phyloP scores from a whole-genome alignment of 371 early-diverging fungal species.

The Mortierella sp. region DNA sequence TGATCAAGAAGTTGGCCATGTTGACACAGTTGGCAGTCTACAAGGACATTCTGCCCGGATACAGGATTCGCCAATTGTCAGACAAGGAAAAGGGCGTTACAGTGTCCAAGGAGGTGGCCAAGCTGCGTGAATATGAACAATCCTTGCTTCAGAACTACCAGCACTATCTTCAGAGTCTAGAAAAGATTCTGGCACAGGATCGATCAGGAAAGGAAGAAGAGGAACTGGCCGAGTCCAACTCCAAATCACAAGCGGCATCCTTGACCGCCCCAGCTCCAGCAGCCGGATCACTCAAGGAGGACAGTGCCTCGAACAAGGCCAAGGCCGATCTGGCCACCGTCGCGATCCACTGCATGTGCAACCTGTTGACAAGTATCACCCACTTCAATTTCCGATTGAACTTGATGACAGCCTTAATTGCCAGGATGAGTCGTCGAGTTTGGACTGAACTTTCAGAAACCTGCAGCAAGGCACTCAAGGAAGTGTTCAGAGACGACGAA shows the following conservation, averaged over 20 bases:
- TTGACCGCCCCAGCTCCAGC: conserved; percentile 53
- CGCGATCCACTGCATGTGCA: conserved; percentile 80
- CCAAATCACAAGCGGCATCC: conserved; percentile 28
- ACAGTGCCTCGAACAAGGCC: conserved; percentile 44
- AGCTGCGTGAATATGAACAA: conserved; percentile 88
- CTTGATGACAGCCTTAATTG: conserved; percentile 82
- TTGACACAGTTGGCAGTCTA: conserved; percentile 91
- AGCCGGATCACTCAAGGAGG: conserved; percentile 19
- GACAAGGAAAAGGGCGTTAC: conserved; percentile 79
- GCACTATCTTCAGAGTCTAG: conserved; percentile 80
- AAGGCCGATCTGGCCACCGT: conserved; percentile 63
- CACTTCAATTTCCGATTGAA: conserved; percentile 95
- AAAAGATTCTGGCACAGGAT: conserved; percentile 53
- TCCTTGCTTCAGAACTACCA: conserved; percentile 84
- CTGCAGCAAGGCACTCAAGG: conserved; percentile 80
- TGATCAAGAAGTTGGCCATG: conserved; percentile 77
- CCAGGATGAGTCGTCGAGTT: conserved; percentile 66
- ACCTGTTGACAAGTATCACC: conserved; percentile 78
- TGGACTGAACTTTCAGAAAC: conserved; percentile 66
- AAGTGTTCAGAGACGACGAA: conserved; percentile 85
- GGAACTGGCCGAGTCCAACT: conserved; percentile 14
- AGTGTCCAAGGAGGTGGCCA: conserved; percentile 91
- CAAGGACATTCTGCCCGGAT: conserved; percentile 95
- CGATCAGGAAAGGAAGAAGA: conserved; percentile 48
- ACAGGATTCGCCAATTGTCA: conserved; percentile 89